A percentile compares a stretch with the other conserved stretches of the same genome.
These are phyloP conservation scores for Globisporangium paddicum DNA, from an alignment of 352 stramenopile genomes.

Conservation along the genomic window DNA sequence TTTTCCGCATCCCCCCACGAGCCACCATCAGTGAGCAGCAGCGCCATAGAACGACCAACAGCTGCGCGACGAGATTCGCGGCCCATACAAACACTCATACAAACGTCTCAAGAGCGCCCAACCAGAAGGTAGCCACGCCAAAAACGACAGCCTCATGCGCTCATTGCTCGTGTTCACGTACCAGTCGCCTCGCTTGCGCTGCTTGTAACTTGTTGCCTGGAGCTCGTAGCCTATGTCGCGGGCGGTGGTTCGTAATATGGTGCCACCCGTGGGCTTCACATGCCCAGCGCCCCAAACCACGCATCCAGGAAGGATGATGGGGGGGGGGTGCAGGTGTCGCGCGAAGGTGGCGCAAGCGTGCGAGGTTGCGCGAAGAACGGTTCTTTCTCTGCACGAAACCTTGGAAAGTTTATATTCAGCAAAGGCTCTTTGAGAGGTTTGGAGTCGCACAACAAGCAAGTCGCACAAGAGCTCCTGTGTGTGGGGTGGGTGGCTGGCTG, in stretches of 20 bases:
- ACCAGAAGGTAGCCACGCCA: background rate
- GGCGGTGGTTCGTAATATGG: conserved; percentile 8
- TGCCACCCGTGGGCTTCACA: background rate
- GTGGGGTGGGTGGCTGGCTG: too few relatives aligned
- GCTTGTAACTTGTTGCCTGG: background rate
- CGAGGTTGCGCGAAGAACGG: background rate
- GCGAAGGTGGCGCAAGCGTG: conserved; percentile 10
- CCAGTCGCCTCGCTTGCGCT: too few relatives aligned
- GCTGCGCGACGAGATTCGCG: conserved; percentile 13
- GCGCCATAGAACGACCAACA: conserved; percentile 11
- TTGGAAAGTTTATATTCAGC: conserved; percentile 2
- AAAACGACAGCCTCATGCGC: background rate
- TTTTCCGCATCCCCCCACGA: conserved; percentile 5
- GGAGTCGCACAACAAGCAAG: too few relatives aligned
- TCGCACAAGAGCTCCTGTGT: too few relatives aligned
- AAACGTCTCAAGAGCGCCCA: background rate
- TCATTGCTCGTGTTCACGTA: background rate
- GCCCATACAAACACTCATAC: conserved; percentile 23
- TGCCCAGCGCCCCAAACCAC: background rate
- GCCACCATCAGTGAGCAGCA: too few relatives aligned
- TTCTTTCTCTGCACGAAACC: background rate
- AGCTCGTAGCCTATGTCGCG: conserved; percentile 1
- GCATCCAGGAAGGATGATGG: background rate
- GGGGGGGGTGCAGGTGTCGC: background rate
- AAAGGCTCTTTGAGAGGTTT: conserved; percentile 4